Conservation (phyloP, 805 yeast species). For the Priceomyces castillae region DNA sequence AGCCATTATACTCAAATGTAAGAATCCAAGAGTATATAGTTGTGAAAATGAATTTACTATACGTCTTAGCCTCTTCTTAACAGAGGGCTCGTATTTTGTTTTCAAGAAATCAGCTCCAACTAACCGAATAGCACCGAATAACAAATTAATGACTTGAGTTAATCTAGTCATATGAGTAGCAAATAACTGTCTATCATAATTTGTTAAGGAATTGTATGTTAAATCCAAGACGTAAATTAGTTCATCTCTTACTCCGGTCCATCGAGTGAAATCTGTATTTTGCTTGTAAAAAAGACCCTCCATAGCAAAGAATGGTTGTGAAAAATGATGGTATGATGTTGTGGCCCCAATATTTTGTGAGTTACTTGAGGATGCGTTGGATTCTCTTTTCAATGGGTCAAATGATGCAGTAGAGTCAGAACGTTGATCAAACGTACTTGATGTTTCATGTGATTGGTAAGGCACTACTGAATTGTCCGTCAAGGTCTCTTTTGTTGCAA, state of each 20-base stretch:
- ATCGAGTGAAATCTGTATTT: slow-evolving; percentile 55
- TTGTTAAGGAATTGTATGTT: slow-evolving; percentile 50
- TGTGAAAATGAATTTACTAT: slow-evolving; percentile 57
- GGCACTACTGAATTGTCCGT: slow-evolving; percentile 17
- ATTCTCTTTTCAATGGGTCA: slow-evolving; percentile 37
- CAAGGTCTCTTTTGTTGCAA: slow-evolving; percentile 26
- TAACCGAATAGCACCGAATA: slow-evolving; percentile 56
- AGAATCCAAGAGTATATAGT: slow-evolving; percentile 60
- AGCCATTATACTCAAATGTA: slow-evolving; percentile 51
- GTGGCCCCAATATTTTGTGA: slow-evolving; percentile 24
- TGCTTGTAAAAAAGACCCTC: slow-evolving; percentile 54
- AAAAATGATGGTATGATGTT: slow-evolving; percentile 40
- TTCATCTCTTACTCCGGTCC: slow-evolving; percentile 55
- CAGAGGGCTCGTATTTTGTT: slow-evolving; percentile 45
- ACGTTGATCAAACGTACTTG: slow-evolving; percentile 8
- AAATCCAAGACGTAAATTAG: slow-evolving; percentile 48
- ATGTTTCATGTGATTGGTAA: slow-evolving; percentile 4
- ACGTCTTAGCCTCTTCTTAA: slow-evolving; percentile 50
- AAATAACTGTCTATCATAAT: slow-evolving; percentile 51
- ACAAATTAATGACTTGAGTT: slow-evolving; percentile 49
- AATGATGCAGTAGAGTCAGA: slow-evolving; percentile 15
- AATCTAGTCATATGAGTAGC: slow-evolving; percentile 51
- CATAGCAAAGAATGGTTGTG: slow-evolving; percentile 39
- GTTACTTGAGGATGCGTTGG: slow-evolving; percentile 30
- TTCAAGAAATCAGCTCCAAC: slow-evolving; percentile 49